Conservation (phyloP, 2,329 filamentous ascomycete genomes). For the Reticulascus tulasneorum region DNA sequence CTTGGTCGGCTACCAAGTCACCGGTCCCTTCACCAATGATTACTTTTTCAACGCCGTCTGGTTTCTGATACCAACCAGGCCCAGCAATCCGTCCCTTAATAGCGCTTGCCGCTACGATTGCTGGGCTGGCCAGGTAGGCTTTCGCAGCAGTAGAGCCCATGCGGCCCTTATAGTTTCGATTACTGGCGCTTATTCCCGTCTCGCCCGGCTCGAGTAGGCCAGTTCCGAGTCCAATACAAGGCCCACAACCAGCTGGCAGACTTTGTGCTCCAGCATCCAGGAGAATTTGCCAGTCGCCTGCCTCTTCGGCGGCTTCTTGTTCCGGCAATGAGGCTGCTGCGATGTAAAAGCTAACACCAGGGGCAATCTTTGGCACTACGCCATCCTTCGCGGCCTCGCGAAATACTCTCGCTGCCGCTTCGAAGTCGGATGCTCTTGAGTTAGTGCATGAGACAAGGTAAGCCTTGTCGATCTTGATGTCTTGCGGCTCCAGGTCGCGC, state of each 20-base stretch:
- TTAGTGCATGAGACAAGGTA: slow-evolving; percentile 93
- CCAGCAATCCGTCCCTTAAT: slow-evolving; percentile 68
- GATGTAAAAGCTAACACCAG: slow-evolving; percentile 81
- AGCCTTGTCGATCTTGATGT: slow-evolving; percentile 77
- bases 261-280: slow-evolving; percentile 73
- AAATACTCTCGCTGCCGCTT: slow-evolving; percentile 80
- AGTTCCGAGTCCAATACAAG: slow-evolving; percentile 74
- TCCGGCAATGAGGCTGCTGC: slow-evolving; percentile 79
- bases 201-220: slow-evolving; percentile 83
- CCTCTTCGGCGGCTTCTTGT: slow-evolving; percentile 71
- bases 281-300: slow-evolving; percentile 81
- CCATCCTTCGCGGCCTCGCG: slow-evolving; percentile 67
- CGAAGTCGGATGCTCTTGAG: slow-evolving; percentile 73
- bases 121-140: slow-evolving; percentile 83
- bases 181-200: slow-evolving; percentile 77
- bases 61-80: slow-evolving; percentile 73
- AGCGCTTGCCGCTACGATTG: slow-evolving; percentile 88
- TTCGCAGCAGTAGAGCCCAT: slow-evolving; percentile 80
- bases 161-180: slow-evolving; percentile 87
- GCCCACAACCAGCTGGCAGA: slow-evolving; percentile 71
- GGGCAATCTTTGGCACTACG: slow-evolving; percentile 64
- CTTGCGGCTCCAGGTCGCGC: slow-evolving; percentile 63
- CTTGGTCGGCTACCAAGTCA: slow-evolving; percentile 58
- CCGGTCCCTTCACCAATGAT: slow-evolving; percentile 70
- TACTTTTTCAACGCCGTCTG: slow-evolving; percentile 63